A percentile compares a stretch with the other conserved stretches of the same genome.
phyloP scores from a whole-genome alignment of 768 basidiomycete genomes.

The Leccinum rimulosum region DNA sequence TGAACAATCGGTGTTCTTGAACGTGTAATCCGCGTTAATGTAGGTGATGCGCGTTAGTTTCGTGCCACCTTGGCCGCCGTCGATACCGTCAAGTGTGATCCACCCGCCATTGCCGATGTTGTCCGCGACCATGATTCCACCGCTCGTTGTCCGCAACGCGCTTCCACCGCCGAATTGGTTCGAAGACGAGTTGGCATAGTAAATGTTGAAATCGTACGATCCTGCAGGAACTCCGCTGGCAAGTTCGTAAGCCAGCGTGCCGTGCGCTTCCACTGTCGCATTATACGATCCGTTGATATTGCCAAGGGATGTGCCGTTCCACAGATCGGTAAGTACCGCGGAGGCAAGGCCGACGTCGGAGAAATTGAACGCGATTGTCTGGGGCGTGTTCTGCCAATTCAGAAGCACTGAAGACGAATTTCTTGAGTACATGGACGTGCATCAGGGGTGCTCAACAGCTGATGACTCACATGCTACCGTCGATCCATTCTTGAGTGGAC shows the following conservation, averaged over 20 bases:
- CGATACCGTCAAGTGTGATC: conserved; percentile 5
- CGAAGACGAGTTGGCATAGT: background rate
- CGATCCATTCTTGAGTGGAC: conserved; percentile 9
- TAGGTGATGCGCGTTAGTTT: conserved; percentile 5
- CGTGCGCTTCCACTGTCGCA: background rate
- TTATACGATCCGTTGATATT: background rate
- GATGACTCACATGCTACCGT: conserved; percentile 9
- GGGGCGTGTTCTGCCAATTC: conserved; percentile 4
- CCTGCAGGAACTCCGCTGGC: background rate
- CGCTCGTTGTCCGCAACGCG: background rate
- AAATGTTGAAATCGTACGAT: background rate
- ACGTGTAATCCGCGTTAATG: conserved; percentile 9
- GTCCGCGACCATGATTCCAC: background rate
- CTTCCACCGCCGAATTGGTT: conserved; percentile 6
- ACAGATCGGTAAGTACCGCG: conserved; percentile 7
- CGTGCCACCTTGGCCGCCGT: conserved; percentile 4
- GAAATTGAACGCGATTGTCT: conserved; percentile 4
- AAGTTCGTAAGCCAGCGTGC: conserved; percentile 7
- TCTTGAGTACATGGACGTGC: background rate
- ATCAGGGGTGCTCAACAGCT: background rate
- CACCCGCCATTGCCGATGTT: conserved; percentile 2
- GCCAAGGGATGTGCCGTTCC: conserved; percentile 1
- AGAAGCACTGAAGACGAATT: conserved; percentile 1
- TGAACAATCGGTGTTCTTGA: conserved; percentile 2
- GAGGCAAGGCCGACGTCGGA: conserved; percentile 4